Evolutionary conservation across 768 basidiomycete species (phyloP).

Genomic region (Suillus sp.): DNA sequence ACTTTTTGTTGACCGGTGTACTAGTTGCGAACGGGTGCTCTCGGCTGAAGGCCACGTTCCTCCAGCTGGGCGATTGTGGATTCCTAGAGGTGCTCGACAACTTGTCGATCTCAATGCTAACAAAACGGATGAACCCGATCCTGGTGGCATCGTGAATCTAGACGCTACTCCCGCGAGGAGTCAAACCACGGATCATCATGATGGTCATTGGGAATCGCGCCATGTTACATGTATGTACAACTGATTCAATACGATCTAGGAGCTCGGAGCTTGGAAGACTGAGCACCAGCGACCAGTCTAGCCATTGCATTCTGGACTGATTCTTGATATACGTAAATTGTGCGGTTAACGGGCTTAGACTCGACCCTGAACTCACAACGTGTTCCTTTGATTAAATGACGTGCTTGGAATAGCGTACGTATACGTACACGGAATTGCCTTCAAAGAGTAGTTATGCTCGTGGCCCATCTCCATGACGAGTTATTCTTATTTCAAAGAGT

Average conservation of each 20-base stretch:
- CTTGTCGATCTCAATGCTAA: not conserved
- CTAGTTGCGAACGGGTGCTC: conserved; percentile 62
- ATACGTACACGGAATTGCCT: not conserved
- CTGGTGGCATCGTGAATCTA: not conserved
- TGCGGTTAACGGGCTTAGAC: not conserved
- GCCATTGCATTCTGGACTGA: not conserved
- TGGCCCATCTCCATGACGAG: not conserved
- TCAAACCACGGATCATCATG: conserved; percentile 22
- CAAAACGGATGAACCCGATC: not conserved
- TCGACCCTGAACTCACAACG: not conserved
- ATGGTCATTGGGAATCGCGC: conserved; percentile 49
- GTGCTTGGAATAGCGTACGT: not conserved
- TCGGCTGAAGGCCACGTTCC: conserved; percentile 73
- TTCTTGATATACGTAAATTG: not conserved
- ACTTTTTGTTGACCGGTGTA: conserved; percentile 64
- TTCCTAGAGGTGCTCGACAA: conserved; percentile 23
- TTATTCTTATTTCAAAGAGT: not conserved
- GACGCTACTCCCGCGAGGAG: not conserved
- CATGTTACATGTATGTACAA: conserved; percentile 48
- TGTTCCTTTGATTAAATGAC: not conserved
- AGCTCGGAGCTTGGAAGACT: not conserved
- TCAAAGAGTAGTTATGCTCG: not conserved
- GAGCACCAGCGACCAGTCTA: not conserved
- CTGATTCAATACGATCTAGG: conserved; percentile 11
- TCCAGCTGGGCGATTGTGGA: conserved; percentile 65